Evolutionary conservation across 2,329 filamentous ascomycete genomes (phyloP).

Genomic region (Parastagonospora nodorum): DNA sequence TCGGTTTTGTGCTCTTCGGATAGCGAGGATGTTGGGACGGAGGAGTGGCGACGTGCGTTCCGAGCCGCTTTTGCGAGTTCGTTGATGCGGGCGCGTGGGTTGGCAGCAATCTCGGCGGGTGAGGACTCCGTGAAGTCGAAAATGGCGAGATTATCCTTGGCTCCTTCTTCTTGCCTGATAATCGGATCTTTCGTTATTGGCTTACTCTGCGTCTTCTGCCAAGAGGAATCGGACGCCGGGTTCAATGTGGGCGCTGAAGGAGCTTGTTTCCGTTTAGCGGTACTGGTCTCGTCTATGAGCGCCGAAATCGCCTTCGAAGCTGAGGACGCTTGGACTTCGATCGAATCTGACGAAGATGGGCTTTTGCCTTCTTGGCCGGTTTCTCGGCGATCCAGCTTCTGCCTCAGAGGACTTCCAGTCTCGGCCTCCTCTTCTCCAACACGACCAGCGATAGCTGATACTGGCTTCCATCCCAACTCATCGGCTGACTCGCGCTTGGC

Average conservation of each 20-base stretch:
- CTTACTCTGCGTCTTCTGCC: slow-evolving; percentile 3
- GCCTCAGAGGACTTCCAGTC: slow-evolving; percentile 42
- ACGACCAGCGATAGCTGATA: slow-evolving; percentile 21
- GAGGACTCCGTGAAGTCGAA: slow-evolving; percentile 47
- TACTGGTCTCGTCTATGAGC: slow-evolving; percentile 37
- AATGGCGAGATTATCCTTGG: slow-evolving; percentile 39
- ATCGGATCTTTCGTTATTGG: slow-evolving; percentile 3
- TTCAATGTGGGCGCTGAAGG: slow-evolving; percentile 5
- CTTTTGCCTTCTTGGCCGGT: slow-evolving; percentile 20
- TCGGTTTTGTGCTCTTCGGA: slow-evolving; percentile 14
- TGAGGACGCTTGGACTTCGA: slow-evolving; percentile 30
- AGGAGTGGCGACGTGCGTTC: slow-evolving; percentile 40
- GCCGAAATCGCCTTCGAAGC: slow-evolving; percentile 42
- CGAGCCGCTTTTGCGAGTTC: slow-evolving; percentile 37
- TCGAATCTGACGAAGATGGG: slow-evolving; percentile 16
- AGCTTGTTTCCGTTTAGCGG: slow-evolving; percentile 27
- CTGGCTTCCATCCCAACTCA: slow-evolving; percentile 33
- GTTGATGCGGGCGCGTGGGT: slow-evolving; percentile 26
- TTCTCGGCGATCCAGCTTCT: slow-evolving; percentile 38
- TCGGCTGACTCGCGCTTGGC: slow-evolving; percentile 38
- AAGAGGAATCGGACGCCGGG: slow-evolving; percentile 4
- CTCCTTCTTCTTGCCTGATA: slow-evolving; percentile 15
- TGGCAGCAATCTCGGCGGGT: slow-evolving; percentile 22
- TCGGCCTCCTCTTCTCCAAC: slow-evolving; percentile 34
- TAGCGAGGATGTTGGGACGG: slow-evolving; percentile 23